These are phyloP conservation scores for Phallus indusiatus DNA, from an alignment of 768 basidiomycete genomes.

Conservation along the genomic window DNA sequence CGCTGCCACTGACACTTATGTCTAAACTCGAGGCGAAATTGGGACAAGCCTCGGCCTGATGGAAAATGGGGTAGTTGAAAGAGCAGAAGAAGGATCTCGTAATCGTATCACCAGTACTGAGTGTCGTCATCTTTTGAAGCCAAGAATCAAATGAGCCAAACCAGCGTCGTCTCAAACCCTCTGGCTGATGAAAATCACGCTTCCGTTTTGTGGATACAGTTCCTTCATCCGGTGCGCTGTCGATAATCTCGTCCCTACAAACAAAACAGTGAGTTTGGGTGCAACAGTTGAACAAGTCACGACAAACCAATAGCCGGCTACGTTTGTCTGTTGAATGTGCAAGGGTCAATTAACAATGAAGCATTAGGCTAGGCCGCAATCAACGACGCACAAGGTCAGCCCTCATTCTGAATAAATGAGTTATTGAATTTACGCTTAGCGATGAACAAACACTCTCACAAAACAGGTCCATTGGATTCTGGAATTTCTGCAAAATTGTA, in stretches of 20 bases:
- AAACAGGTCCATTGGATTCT: constrained; percentile 2
- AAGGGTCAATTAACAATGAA: no score
- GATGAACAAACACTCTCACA: not conserved
- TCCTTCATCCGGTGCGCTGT: no score
- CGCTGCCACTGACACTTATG: not conserved
- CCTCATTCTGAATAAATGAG: not conserved
- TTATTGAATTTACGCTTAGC: not conserved
- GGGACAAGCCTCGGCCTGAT: not conserved
- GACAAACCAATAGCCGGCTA: not conserved
- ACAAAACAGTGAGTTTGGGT: not conserved
- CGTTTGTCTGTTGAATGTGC: not conserved
- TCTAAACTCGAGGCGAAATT: not conserved
- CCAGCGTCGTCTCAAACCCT: not conserved
- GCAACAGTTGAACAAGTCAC: not conserved
- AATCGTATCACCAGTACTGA: not conserved
- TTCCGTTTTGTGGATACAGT: no score
- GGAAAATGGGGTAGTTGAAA: not conserved
- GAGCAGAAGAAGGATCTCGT: not conserved
- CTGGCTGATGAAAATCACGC: no score
- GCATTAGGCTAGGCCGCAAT: not conserved
- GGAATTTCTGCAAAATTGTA: constrained; percentile 5
- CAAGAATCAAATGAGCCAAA: not conserved
- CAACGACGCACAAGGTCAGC: not conserved
- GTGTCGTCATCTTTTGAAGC: not conserved
- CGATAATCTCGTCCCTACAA: not conserved